Percentiles rank a stretch among this genome's conserved stretches.
Evolutionary conservation across 108 stramenopile species (phyloP).

Genomic region (Stephanodiscus triporus): DNA sequence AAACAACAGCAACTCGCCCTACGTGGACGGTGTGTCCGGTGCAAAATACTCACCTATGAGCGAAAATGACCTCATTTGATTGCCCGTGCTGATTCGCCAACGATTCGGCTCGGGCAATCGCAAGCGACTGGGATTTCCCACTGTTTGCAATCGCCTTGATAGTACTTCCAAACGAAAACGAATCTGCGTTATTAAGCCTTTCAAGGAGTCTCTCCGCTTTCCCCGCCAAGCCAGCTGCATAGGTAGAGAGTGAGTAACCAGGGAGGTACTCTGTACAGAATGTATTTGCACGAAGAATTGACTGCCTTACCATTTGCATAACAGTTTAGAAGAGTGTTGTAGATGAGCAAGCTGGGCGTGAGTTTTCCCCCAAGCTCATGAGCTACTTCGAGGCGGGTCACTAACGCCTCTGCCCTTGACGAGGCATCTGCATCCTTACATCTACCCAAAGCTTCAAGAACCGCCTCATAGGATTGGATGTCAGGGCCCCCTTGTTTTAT

Average conservation of each 20-base stretch:
- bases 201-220: conserved; percentile 36
- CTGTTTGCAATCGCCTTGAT: conserved; percentile 46
- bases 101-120: conserved; percentile 31
- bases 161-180: conserved; percentile 29
- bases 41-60: conserved; percentile 5
- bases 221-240: conserved; percentile 36
- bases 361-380: conserved; percentile 34
- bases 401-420: conserved; percentile 30
- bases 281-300: neutral
- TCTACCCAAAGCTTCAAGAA: conserved; percentile 41
- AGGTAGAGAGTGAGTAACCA: neutral
- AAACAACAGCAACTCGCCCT: neutral
- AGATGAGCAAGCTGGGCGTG: conserved; percentile 34
- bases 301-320: conserved; percentile 4
- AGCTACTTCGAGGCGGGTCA: conserved; percentile 39
- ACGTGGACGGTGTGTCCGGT: neutral
- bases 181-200: conserved; percentile 24
- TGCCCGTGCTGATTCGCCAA: conserved; percentile 11
- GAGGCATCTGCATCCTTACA: conserved; percentile 29
- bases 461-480: conserved; percentile 42
- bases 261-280: neutral
- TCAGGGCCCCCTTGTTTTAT: conserved; percentile 17
- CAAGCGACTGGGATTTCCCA: conserved; percentile 35
- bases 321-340: conserved; percentile 31
- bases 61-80: conserved; percentile 30